Base-by-base conservation (phyloP, 441 rosid genomes). In the Populus tomentosa region DNA sequence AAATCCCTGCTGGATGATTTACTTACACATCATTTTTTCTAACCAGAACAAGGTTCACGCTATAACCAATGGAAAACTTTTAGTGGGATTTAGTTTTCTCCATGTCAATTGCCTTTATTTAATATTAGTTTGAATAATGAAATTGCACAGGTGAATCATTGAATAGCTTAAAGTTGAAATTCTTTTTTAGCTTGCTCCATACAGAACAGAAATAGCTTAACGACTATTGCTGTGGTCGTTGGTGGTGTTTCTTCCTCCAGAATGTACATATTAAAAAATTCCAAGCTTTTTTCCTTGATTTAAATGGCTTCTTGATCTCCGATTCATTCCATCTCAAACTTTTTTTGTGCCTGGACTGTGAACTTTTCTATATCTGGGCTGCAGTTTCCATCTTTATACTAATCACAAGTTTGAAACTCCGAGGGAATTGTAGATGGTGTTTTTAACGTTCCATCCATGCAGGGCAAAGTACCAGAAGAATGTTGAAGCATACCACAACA, bases 381-480 rank as follows among this genome's bases (percentile, higher is more conserved):
- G 18, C 28, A 26, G 5, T 64, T 61, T 53, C 36, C 3, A 10
- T 67, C 35, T 61, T 33, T 67, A 40, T 64, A 26, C n/a, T 21
- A 65, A 67, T 75, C 35, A 21, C 68, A 68, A 40, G 13, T 9
- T 10, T 24, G 11, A 28, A 26, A 16, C 26, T 14, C 6, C 23
- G 32, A 65, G 35, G 7, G 28, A 33, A 70, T 23, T 67, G 21
- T 38, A 28, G 69, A 38, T 66, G 50, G 63, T 65, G 14, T 69
- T 77, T n/a, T 42, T 35, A 64, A 83, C 61, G 9, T 78, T 70
- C 65, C 79, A 73, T 61, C 74, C 14, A 64, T 79, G 77, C 88
- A 96, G 98, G 98, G 99, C 99, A 46, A 96, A 96, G 78, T 96
- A 96, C 82, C 99, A 96, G 88, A 94, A 96, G 85, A 96, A 94